Conservation (phyloP, 441 rosid species). For the Eruca vesicaria region DNA sequence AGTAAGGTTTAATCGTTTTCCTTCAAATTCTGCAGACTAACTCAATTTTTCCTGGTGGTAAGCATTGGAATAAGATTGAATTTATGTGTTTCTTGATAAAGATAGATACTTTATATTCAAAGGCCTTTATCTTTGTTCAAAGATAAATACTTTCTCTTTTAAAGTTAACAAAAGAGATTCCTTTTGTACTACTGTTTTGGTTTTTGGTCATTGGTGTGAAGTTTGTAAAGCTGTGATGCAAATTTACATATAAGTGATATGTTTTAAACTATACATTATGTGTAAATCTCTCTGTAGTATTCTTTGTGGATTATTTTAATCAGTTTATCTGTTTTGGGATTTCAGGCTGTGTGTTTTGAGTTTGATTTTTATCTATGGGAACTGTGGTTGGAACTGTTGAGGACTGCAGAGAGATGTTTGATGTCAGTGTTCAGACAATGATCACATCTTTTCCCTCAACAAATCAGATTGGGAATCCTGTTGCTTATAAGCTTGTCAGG, state of each 20-base stretch:
- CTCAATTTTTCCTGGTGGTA: slow-evolving; percentile 22
- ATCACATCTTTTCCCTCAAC: slow-evolving; percentile 44
- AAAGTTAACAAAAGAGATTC: background rate
- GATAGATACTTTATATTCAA: slow-evolving; percentile 1
- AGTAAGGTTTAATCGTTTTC: background rate
- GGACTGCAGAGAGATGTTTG: slow-evolving; percentile 58
- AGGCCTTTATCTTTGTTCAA: background rate
- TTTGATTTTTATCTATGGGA: slow-evolving; percentile 81
- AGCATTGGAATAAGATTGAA: background rate
- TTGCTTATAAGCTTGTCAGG: slow-evolving; percentile 97
- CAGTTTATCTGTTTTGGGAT: slow-evolving; percentile 13
- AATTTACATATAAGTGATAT: background rate
- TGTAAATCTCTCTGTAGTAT: background rate
- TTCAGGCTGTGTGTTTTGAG: slow-evolving; percentile 64
- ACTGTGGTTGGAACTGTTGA: slow-evolving; percentile 73
- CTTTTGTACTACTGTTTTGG: background rate
- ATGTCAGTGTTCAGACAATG: slow-evolving; percentile 43
- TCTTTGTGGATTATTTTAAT: background rate
- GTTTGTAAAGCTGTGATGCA: background rate
- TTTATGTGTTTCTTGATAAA: background rate
- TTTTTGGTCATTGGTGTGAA: background rate
- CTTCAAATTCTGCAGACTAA: background rate
- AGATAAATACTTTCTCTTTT: background rate
- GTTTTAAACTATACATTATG: background rate
- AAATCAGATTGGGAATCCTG: slow-evolving; percentile 61